Evolutionary conservation across 805 yeast genomes (phyloP).

Genomic region (Ogataea populi-albae): DNA sequence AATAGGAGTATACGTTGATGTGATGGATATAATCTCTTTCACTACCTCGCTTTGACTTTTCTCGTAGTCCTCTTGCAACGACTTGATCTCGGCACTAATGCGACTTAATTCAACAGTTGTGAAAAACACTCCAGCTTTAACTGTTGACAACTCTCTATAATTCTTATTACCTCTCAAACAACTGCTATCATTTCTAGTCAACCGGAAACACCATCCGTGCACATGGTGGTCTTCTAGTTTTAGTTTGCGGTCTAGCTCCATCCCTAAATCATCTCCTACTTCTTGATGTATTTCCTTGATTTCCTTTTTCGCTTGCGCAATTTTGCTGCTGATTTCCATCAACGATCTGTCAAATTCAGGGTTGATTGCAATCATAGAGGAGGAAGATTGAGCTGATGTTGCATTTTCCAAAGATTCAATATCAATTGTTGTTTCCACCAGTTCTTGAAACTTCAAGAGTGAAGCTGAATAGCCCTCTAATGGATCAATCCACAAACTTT

Average conservation of each 20-base stretch:
- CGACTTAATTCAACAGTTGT: slow-evolving; percentile 65
- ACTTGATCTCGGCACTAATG: slow-evolving; percentile 56
- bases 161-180: slow-evolving; percentile 62
- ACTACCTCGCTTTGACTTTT: slow-evolving; percentile 75
- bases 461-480: slow-evolving; percentile 47
- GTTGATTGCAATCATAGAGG: slow-evolving; percentile 61
- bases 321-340: slow-evolving; percentile 52
- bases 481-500: slow-evolving; percentile 56
- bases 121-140: slow-evolving; percentile 93
- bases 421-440: slow-evolving; percentile 92
- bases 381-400: slow-evolving; percentile 43
- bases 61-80: slow-evolving; percentile 65
- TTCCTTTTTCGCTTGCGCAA: slow-evolving; percentile 51
- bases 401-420: slow-evolving; percentile 76
- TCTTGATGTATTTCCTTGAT: slow-evolving; percentile 60
- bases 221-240: slow-evolving; percentile 83
- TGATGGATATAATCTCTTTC: slow-evolving; percentile 75
- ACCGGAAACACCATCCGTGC: slow-evolving; percentile 93
- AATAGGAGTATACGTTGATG: slow-evolving; percentile 78
- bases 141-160: slow-evolving; percentile 81
- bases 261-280: slow-evolving; percentile 69
- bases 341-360: slow-evolving; percentile 87
- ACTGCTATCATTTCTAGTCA: slow-evolving; percentile 86
- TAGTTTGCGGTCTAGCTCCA: slow-evolving; percentile 84
- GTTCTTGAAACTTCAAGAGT: slow-evolving; percentile 68